Conservation (phyloP, 768 basidiomycete species). For the Crepidotus variabilis region DNA sequence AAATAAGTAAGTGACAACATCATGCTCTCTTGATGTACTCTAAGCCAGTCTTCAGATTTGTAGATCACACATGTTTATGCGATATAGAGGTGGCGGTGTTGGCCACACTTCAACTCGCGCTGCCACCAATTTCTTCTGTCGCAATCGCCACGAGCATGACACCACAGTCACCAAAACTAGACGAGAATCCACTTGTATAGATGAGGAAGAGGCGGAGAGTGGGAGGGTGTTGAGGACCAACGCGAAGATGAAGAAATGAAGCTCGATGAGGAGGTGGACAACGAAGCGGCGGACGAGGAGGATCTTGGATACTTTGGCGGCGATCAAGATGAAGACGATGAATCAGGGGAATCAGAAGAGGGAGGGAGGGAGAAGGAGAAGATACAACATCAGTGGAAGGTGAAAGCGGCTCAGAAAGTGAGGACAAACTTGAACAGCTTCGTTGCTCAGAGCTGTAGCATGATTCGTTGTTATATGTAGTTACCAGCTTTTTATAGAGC, state of each 20-base stretch:
- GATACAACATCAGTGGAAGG: not conserved
- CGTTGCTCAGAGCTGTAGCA: constrained; percentile 1
- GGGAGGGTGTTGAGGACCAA: not conserved
- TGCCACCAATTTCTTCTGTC: constrained; percentile 4
- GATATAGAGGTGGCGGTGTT: constrained; percentile 22
- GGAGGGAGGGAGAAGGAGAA: not conserved
- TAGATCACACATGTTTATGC: constrained; percentile 29
- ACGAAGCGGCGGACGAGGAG: not conserved
- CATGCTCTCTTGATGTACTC: not conserved
- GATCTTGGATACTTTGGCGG: not conserved
- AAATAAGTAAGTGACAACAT: constrained; percentile 24
- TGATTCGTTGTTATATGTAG: not conserved
- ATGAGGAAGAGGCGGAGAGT: not conserved
- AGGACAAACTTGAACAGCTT: constrained; percentile 1
- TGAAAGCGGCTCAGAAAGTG: not conserved
- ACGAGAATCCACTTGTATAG: not conserved
- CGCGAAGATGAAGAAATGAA: not conserved
- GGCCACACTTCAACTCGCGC: constrained; percentile 18
- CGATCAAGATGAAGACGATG: not conserved
- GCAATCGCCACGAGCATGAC: too few species aligned
- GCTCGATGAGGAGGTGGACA: not conserved
- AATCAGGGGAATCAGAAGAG: not conserved
- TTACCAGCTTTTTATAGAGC: too few species aligned
- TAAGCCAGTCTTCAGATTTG: constrained; percentile 19
- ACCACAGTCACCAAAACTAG: too few species aligned